Percentiles rank a stretch among this genome's conserved stretches.
Evolutionary conservation across 2,329 filamentous ascomycete genomes (phyloP).

Genomic region (Sarocladium strictum): DNA sequence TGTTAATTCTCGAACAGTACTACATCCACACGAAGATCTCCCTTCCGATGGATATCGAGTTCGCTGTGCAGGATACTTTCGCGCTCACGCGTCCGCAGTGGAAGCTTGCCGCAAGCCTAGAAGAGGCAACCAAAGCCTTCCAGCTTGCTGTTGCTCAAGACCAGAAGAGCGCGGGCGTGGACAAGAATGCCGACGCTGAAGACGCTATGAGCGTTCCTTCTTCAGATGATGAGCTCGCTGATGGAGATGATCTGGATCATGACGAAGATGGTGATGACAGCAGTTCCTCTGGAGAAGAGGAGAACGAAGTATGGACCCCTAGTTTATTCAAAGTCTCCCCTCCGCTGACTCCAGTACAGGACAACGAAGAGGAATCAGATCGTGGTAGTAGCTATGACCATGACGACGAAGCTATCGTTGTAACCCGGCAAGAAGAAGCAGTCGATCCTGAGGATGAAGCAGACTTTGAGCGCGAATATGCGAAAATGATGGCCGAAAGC

Average conservation of each 20-base stretch:
- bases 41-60: constrained; percentile 94
- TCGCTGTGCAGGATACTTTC: constrained; percentile 90
- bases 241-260: constrained; percentile 58
- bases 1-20: constrained; percentile 45
- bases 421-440: constrained; percentile 84
- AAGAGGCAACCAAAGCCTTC: constrained; percentile 80
- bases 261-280: constrained; percentile 57
- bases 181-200: constrained; percentile 64
- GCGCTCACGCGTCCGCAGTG: constrained; percentile 81
- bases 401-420: constrained; percentile 81
- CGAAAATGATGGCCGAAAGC: constrained; percentile 97
- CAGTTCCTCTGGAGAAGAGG: constrained; percentile 54
- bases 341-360: constrained; percentile 25
- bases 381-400: constrained; percentile 16
- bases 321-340: background rate
- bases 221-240: constrained; percentile 70
- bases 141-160: constrained; percentile 85
- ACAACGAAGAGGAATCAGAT: constrained; percentile 42
- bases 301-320: constrained; percentile 42
- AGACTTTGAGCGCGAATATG: constrained; percentile 95
- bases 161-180: constrained; percentile 71
- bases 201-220: constrained; percentile 64
- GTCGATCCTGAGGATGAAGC: constrained; percentile 91
- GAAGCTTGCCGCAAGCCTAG: constrained; percentile 74
- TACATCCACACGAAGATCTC: constrained; percentile 88